Base-by-base conservation (phyloP, 495 filamentous ascomycete species). In the Sordaria brevicollis region DNA sequence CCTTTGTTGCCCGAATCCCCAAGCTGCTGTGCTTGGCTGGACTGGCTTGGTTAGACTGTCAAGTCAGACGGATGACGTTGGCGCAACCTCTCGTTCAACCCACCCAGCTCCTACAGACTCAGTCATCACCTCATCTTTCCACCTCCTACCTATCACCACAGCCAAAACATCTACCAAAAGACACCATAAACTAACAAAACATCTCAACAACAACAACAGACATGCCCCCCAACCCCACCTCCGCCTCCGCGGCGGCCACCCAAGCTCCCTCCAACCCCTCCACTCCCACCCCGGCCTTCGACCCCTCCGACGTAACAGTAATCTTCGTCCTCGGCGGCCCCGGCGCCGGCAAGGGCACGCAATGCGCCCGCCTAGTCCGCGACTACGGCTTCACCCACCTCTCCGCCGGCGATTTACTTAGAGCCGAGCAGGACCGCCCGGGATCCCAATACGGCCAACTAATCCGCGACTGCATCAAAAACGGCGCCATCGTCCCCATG, bases 401-500 rank as follows among this genome's bases (percentile, higher is more conserved):
- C 9, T 92, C 89, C 11, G 95, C 95, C 10, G 95, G 96, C 66
- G 95, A 99, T 82, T 86, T 99, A 21, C 88, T 99, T 37, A 92
- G 95, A 62, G 93, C 91, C 65, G 95, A 99, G 81, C 95, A 99
- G 82, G 84, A 93, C 74, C 90, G 95, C 11, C 84, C 87, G 5
- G 93, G 92, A 43, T 90, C 87, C 73, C 85, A 97, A 78, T 97
- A 96, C 80, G 95, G 95, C 76, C 85, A 90, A 36, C 84, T 98
- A 80, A 99, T 99, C 86, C 89, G 89, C 70, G 83, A 88, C 65
- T 93, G 93, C 83, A 99, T 99, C 85, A 88, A 87, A 39, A 90
- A 99, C 77, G 95, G 95, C 71, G 89, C 88, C 74, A 99, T 99
- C 80, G 95, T 99, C 72, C 95, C 95, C 10, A 97, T 97, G 94